Percentiles rank a stretch among this genome's conserved stretches.
phyloP scores from a whole-genome alignment of 1,284 basidiomycete species.

The Agaricales sp. region DNA sequence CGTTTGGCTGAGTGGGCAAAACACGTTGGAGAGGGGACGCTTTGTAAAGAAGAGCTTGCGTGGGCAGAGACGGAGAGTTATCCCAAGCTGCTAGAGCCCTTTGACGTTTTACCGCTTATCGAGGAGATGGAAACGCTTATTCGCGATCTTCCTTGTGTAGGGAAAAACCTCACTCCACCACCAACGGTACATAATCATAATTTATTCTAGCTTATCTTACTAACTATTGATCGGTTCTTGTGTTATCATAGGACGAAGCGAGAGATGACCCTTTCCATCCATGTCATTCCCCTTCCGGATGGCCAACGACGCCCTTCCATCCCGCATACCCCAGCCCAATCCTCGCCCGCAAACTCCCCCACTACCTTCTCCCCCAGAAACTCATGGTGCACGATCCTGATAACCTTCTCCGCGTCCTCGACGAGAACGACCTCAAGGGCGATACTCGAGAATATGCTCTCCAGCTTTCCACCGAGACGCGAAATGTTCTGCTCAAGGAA shows the following conservation, averaged over 20 bases:
- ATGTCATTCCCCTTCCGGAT: slow-evolving; percentile 8
- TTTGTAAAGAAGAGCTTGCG: slow-evolving; percentile 8
- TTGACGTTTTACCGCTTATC: slow-evolving; percentile 5
- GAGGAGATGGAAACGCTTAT: slow-evolving; percentile 3
- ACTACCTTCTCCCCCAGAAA: slow-evolving; percentile 15
- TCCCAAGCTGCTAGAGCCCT: slow-evolving; percentile 5
- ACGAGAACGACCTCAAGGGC: slow-evolving; percentile 8
- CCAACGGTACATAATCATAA: neutral
- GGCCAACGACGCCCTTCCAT: slow-evolving; percentile 10
- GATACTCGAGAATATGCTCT: slow-evolving; percentile 11
- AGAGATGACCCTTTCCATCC: slow-evolving; percentile 9
- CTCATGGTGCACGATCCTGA: slow-evolving; percentile 18
- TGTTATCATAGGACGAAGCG: too few species aligned
- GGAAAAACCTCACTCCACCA: neutral
- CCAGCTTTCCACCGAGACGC: slow-evolving; percentile 5
- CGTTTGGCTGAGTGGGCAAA: slow-evolving; percentile 6
- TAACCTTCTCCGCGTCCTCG: slow-evolving; percentile 8
- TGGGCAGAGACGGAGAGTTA: slow-evolving; percentile 10
- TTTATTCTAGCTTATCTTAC: neutral
- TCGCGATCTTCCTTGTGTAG: neutral
- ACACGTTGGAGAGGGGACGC: neutral
- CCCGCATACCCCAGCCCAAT: slow-evolving; percentile 10
- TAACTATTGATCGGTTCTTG: neutral
- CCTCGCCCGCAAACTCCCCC: slow-evolving; percentile 8
- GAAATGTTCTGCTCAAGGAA: slow-evolving; percentile 4